Evolutionary conservation across 345 rosid genomes (phyloP).

Genomic region (Aquilaria yunnanensis): DNA sequence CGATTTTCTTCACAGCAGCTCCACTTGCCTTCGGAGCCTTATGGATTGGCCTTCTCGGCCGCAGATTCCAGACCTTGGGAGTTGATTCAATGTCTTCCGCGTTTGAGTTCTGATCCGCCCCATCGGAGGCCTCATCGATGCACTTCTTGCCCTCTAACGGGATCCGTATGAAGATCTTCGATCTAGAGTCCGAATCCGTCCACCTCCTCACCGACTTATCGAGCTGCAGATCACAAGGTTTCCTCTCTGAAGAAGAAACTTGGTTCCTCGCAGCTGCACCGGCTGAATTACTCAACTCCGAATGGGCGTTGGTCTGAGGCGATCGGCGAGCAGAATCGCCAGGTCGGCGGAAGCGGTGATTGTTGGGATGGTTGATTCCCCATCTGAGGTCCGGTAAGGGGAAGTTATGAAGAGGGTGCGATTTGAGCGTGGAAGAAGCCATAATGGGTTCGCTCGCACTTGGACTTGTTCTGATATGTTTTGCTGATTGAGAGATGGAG

Average conservation of each 20-base stretch:
- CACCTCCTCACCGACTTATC: slow-evolving; percentile 30
- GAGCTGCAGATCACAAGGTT: slow-evolving; percentile 12
- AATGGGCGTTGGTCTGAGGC: slow-evolving; percentile 9
- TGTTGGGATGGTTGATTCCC: slow-evolving; percentile 39
- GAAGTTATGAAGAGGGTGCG: slow-evolving; percentile 69
- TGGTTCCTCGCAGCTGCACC: slow-evolving; percentile 17
- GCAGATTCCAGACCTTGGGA: slow-evolving; percentile 63
- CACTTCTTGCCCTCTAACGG: slow-evolving; percentile 26
- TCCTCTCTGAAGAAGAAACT: slow-evolving; percentile 21
- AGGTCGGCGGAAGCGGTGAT: slow-evolving; percentile 41
- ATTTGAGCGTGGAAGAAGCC: slow-evolving; percentile 41
- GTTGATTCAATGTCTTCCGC: slow-evolving; percentile 29
- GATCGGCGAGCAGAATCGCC: slow-evolving; percentile 17
- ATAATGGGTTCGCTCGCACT: slow-evolving; percentile 1
- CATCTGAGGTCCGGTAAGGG: slow-evolving; percentile 53
- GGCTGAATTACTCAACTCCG: slow-evolving; percentile 21
- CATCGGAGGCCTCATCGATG: slow-evolving; percentile 17
- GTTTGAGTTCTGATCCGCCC: slow-evolving; percentile 36
- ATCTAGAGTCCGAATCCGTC: slow-evolving; percentile 27
- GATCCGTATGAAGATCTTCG: slow-evolving; percentile 45
- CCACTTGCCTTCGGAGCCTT: slow-evolving; percentile 26
- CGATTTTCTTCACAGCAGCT: slow-evolving; percentile 18
- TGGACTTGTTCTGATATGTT: no score
- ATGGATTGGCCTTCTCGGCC: slow-evolving; percentile 44
- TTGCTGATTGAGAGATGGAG: no score